These are phyloP conservation scores for Penicillium pulvis DNA, from an alignment of 495 filamentous ascomycete genomes.

Conservation along the genomic window DNA sequence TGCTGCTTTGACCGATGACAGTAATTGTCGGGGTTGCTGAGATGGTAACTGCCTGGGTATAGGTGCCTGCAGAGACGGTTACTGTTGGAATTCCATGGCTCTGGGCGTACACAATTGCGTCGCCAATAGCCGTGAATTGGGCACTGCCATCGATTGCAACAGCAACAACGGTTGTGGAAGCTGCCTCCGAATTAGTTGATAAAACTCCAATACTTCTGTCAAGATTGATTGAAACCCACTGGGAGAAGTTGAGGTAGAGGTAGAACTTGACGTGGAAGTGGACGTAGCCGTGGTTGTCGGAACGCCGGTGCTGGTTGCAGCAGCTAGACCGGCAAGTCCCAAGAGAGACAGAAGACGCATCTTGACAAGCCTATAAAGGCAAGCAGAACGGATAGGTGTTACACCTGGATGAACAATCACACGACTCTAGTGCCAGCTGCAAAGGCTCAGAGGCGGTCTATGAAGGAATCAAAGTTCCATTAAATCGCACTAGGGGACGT, in stretches of 20 bases:
- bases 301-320: background rate
- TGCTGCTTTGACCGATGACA: constrained; percentile 9
- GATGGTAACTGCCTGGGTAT: constrained; percentile 13
- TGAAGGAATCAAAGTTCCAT: background rate
- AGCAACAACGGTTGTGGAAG: constrained; percentile 6
- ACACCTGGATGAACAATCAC: background rate
- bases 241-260: constrained; percentile 2
- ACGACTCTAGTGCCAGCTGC: background rate
- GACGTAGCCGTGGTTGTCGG: background rate
- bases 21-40: constrained; percentile 14
- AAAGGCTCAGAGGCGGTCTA: background rate
- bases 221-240: background rate
- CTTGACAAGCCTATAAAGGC: constrained; percentile 6
- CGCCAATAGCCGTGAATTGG: constrained; percentile 17
- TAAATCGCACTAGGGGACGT: background rate
- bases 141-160: constrained; percentile 9
- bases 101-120: constrained; percentile 17
- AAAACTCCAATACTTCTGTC: background rate
- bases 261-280: background rate
- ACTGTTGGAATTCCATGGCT: constrained; percentile 16
- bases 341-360: constrained; percentile 6
- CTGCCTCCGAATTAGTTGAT: background rate
- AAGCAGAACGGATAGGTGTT: background rate
- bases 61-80: constrained; percentile 16
- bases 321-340: constrained; percentile 1